These are phyloP conservation scores for Aphanomyces stellatus DNA, from an alignment of 352 stramenopile genomes.

Conservation along the genomic window DNA sequence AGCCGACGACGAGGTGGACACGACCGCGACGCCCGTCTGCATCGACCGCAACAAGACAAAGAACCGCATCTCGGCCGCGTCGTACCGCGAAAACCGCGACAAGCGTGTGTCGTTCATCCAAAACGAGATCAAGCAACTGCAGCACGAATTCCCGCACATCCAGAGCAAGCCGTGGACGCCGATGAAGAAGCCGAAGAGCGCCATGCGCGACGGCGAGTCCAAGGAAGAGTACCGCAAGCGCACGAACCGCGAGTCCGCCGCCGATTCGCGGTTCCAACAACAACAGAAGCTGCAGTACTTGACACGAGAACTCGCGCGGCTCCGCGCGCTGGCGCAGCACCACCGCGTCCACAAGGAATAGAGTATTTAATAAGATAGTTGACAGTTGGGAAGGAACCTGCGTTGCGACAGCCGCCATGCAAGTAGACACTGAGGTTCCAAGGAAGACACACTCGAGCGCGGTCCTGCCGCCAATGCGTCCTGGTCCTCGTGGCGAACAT, in stretches of 20 bases:
- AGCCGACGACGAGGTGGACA: background rate
- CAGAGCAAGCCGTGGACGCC: slow-evolving; percentile 10
- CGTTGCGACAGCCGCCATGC: too few species aligned
- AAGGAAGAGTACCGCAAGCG: slow-evolving; percentile 20
- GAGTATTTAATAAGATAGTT: background rate
- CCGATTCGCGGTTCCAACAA: slow-evolving; percentile 18
- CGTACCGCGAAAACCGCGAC: slow-evolving; percentile 18
- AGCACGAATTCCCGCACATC: slow-evolving; percentile 2
- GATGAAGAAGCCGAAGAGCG: slow-evolving; percentile 18
- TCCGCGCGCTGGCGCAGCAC: background rate
- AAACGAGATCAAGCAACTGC: slow-evolving; percentile 14
- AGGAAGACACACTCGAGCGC: too few species aligned
- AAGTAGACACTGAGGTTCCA: too few species aligned
- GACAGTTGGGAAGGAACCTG: background rate
- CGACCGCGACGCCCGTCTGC: background rate
- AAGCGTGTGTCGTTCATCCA: slow-evolving; percentile 17
- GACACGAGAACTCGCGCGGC: slow-evolving; percentile 15
- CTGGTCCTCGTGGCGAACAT: too few species aligned
- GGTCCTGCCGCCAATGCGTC: too few species aligned
- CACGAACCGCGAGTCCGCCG: slow-evolving; percentile 18
- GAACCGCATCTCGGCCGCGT: slow-evolving; percentile 20
- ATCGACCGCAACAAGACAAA: slow-evolving; percentile 21
- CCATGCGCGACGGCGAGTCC: slow-evolving; percentile 13
- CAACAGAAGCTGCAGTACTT: slow-evolving; percentile 20
- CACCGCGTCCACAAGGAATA: background rate